Evolutionary conservation across 2,329 filamentous ascomycete species (phyloP).

Genomic region (Penicillium sp.): DNA sequence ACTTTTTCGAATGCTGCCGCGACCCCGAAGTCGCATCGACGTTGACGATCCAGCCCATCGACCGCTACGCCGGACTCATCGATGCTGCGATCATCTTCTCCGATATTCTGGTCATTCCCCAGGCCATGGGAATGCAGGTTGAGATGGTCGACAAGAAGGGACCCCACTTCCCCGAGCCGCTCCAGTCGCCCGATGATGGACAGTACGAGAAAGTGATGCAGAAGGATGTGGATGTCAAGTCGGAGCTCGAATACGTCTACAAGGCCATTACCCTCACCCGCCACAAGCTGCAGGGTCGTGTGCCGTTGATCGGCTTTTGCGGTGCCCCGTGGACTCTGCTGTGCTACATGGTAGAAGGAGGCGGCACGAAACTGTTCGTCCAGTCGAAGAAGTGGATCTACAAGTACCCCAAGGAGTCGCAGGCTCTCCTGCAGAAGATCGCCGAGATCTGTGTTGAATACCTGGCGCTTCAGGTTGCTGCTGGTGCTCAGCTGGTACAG

Average conservation of each 20-base stretch:
- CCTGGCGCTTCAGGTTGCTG: slow-evolving; percentile 80
- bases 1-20: slow-evolving; percentile 98
- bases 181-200: slow-evolving; percentile 69
- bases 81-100: slow-evolving; percentile 98
- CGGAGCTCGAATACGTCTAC: slow-evolving; percentile 88
- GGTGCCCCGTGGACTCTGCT: slow-evolving; percentile 93
- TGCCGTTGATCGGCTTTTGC: slow-evolving; percentile 92
- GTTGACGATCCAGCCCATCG: slow-evolving; percentile 86
- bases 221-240: slow-evolving; percentile 70
- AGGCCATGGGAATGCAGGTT: slow-evolving; percentile 96
- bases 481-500: slow-evolving; percentile 89
- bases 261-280: slow-evolving; percentile 89
- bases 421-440: slow-evolving; percentile 79
- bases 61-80: slow-evolving; percentile 79
- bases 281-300: slow-evolving; percentile 74
- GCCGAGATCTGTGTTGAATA: slow-evolving; percentile 91
- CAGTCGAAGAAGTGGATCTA: slow-evolving; percentile 96
- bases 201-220: slow-evolving; percentile 73
- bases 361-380: slow-evolving; percentile 87
- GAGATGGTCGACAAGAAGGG: slow-evolving; percentile 98
- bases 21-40: slow-evolving; percentile 85
- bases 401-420: slow-evolving; percentile 70
- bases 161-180: slow-evolving; percentile 80
- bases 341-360: slow-evolving; percentile 98
- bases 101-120: slow-evolving; percentile 93